A percentile compares a stretch with the other conserved stretches of the same genome.
phyloP scores from a whole-genome alignment of 192 early-diverging fungal species.

The Coemansia sp. region DNA sequence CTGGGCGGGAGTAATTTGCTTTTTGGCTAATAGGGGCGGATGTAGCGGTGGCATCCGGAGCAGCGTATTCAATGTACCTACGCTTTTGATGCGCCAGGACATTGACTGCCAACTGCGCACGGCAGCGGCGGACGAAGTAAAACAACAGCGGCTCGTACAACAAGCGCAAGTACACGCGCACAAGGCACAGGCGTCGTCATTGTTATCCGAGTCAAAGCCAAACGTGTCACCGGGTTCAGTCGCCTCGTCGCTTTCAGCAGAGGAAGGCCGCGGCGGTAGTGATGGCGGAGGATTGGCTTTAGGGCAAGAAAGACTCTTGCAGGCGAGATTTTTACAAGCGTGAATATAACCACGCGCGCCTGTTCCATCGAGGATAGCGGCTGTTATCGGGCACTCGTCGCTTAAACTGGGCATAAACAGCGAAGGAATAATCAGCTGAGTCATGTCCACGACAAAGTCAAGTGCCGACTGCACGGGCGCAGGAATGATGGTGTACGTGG shows the following conservation, averaged over 20 bases:
- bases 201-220: slow-evolving; percentile 21
- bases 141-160: slow-evolving; percentile 30
- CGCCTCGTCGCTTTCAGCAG: neutral
- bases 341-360: slow-evolving; percentile 1
- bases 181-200: neutral
- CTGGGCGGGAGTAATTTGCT: neutral
- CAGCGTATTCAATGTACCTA: neutral
- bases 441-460: slow-evolving; percentile 43
- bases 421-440: slow-evolving; percentile 36
- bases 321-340: neutral
- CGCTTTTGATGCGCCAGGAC: slow-evolving; percentile 16
- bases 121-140: slow-evolving; percentile 22
- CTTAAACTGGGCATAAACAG: slow-evolving; percentile 39
- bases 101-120: slow-evolving; percentile 23
- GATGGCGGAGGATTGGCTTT: neutral
- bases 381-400: slow-evolving; percentile 16
- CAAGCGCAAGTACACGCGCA: slow-evolving; percentile 33
- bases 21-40: neutral
- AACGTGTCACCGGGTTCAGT: slow-evolving; percentile 40
- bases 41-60: slow-evolving; percentile 1
- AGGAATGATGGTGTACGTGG: slow-evolving; percentile 10
- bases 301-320: neutral
- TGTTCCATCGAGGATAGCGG: slow-evolving; percentile 5
- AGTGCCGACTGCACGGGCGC: slow-evolving; percentile 25
- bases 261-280: neutral